Evolutionary conservation across 495 filamentous ascomycete species (phyloP), one percentile per base, ranked within the genome.

Genomic region (Aspergillus cristatus): DNA sequence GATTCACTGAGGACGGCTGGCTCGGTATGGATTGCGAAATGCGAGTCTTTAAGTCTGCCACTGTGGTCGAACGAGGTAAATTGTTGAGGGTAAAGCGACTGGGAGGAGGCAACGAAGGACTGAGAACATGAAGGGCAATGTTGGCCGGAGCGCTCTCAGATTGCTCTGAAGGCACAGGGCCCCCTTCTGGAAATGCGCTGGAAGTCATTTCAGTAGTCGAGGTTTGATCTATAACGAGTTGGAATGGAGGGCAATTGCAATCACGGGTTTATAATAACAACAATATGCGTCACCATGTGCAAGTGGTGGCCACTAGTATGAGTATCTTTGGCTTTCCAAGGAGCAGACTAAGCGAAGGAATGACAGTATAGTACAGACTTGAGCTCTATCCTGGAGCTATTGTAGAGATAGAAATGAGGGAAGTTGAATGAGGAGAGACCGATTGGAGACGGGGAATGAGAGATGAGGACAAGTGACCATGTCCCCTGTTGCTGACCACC

Each of bases 81-180:
- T 65, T 55, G 2, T 65, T 49, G 36, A 86, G 69, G 13, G 65
- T 66, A 26, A 82, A 54, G 5, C 68, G 70, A 18, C 63, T 63
- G 3, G 67, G 65, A 32, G 78, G 64, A 16, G 74, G 72, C 20
- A 68, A 49, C 1, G 78, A 78, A 2, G 80, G 81, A 45, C 79
- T 84, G 7, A 85, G 46, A 30, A 86, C 63, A 45, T 81, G 68
- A 18, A 87, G 58, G 18, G 69, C 74, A 45, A 84, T 58, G 41
- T 30, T 53, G 44, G 17, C 38, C 7, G n/a, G 36, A 11, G 35
- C 20, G 33, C 16, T 41, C 6, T 29, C 30, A 11, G 36, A 32
- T 10, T 34, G 42, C 15, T 45, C 13, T 14, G 38, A 29, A 12
- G 36, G 18, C 14, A 34, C 1, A n/a, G 7, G 7, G 12, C 15